Evolutionary conservation across 2,329 filamentous ascomycete species (phyloP).

Genomic region (Colletotrichum abscissum): DNA sequence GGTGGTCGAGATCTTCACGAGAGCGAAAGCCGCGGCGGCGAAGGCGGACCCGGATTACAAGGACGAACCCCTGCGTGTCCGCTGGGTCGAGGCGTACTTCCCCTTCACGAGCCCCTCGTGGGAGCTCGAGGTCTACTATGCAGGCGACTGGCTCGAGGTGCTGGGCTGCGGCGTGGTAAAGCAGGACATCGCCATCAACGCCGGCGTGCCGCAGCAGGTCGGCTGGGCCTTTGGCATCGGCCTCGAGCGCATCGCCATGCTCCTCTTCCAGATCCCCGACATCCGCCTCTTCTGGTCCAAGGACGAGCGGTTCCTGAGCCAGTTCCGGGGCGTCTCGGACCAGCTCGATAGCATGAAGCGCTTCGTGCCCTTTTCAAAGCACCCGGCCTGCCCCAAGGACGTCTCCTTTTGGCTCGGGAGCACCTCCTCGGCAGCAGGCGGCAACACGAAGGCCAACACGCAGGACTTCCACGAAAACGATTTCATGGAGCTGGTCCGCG

Average conservation of each 20-base stretch:
- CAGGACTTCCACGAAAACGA: conserved; percentile 90
- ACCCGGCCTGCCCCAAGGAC: conserved; percentile 90
- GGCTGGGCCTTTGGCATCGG: conserved; percentile 98
- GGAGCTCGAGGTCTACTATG: conserved; percentile 96
- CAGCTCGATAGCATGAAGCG: conserved; percentile 62
- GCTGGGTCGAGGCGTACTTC: conserved; percentile 98
- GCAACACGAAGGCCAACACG: conserved; percentile 52
- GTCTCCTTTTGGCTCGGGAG: conserved; percentile 89
- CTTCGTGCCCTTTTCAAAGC: conserved; percentile 90
- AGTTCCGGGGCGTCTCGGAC: conserved; percentile 77
- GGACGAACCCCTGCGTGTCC: conserved; percentile 81
- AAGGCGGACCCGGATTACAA: conserved; percentile 60
- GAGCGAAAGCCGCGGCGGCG: conserved; percentile 75
- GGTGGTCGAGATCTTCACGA: conserved; percentile 88
- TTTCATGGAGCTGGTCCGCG: conserved; percentile 93
- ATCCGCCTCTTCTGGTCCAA: conserved; percentile 96
- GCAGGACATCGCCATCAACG: conserved; percentile 83
- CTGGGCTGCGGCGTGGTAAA: conserved; percentile 92
- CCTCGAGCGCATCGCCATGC: conserved; percentile 95
- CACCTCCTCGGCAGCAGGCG: conserved; percentile 59
- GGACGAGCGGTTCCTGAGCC: conserved; percentile 85
- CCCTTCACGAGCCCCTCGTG: conserved; percentile 96
- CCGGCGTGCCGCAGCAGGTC: conserved; percentile 78
- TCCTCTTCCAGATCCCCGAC: conserved; percentile 95
- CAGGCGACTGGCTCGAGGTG: conserved; percentile 94